Percentiles rank a stretch among this genome's conserved stretches.
Conservation (phyloP, 305 asterid genomes). For the Ajuga reptans region DNA sequence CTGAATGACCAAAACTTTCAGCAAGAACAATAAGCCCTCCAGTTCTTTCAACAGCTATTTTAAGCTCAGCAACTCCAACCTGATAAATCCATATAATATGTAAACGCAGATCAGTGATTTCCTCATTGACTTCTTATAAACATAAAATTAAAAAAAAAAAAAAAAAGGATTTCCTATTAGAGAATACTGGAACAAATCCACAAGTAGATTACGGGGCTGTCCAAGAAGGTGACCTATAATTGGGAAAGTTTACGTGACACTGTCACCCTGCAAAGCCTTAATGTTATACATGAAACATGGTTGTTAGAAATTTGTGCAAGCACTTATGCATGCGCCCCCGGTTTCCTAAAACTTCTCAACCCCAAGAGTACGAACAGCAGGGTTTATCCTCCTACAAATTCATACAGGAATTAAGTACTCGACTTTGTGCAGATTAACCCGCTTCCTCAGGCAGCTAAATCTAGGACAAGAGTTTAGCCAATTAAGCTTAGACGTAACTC, state of each 20-base stretch:
- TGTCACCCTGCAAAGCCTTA: background rate
- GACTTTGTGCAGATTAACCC: background rate
- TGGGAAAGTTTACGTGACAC: background rate
- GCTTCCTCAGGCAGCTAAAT: background rate
- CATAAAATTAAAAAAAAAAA: too few species aligned
- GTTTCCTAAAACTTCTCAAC: background rate
- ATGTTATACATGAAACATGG: background rate
- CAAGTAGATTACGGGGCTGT: background rate
- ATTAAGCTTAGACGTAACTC: background rate
- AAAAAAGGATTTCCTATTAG: background rate
- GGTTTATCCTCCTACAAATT: background rate
- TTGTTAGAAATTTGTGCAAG: background rate
- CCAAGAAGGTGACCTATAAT: background rate
- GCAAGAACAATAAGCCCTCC: slow-evolving; percentile 96
- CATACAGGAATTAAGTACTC: background rate
- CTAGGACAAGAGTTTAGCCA: background rate
- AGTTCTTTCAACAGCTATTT: slow-evolving; percentile 83
- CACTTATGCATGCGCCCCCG: background rate
- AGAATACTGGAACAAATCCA: background rate
- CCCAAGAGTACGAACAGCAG: background rate
- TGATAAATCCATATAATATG: slow-evolving; percentile 26
- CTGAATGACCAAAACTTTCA: slow-evolving; percentile 98
- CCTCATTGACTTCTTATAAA: background rate
- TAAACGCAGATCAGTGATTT: slow-evolving; percentile 7
- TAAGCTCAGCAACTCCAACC: slow-evolving; percentile 98